Conservation (phyloP, 1,284 basidiomycete genomes). For the Puccinia coronata region DNA sequence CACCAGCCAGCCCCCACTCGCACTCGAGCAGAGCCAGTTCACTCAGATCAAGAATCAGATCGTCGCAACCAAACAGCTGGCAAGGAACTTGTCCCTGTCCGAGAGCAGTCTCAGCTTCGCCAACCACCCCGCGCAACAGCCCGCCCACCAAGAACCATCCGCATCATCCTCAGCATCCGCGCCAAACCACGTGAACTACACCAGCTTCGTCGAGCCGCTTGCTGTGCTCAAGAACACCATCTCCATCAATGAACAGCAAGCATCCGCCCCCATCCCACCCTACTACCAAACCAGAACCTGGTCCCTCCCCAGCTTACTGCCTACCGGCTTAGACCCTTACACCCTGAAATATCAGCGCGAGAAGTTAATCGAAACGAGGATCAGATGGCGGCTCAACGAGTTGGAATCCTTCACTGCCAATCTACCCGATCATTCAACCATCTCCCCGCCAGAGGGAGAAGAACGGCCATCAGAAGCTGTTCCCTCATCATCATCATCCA, state of each 20-base stretch:
- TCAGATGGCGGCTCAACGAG: constrained; percentile 84
- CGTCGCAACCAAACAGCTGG: constrained; percentile 31
- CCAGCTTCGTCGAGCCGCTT: constrained; percentile 31
- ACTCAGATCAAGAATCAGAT: constrained; percentile 40
- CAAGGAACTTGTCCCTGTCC: constrained; percentile 27
- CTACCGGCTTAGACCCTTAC: constrained; percentile 88
- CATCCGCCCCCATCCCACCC: constrained; percentile 25
- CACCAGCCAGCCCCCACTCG: neutral
- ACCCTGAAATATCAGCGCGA: constrained; percentile 88
- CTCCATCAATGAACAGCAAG: neutral
- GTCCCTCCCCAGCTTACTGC: constrained; percentile 84
- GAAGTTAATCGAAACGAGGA: constrained; percentile 82
- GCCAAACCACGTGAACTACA: neutral
- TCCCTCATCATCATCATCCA: constrained; percentile 53
- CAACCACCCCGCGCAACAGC: neutral
- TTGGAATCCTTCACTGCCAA: constrained; percentile 81
- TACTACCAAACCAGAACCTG: constrained; percentile 58
- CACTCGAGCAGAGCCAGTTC: constrained; percentile 31
- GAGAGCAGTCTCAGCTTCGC: neutral
- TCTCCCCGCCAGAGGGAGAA: constrained; percentile 60
- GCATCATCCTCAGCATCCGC: neutral
- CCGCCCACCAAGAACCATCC: neutral
- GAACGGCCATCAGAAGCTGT: constrained; percentile 52
- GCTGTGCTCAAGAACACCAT: constrained; percentile 9
- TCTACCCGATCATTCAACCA: constrained; percentile 64